Percentiles rank a stretch among this genome's conserved stretches.
These are phyloP conservation scores for Colletotrichum euphorbiae DNA, from an alignment of 2,329 filamentous ascomycete species.

Conservation along the genomic window DNA sequence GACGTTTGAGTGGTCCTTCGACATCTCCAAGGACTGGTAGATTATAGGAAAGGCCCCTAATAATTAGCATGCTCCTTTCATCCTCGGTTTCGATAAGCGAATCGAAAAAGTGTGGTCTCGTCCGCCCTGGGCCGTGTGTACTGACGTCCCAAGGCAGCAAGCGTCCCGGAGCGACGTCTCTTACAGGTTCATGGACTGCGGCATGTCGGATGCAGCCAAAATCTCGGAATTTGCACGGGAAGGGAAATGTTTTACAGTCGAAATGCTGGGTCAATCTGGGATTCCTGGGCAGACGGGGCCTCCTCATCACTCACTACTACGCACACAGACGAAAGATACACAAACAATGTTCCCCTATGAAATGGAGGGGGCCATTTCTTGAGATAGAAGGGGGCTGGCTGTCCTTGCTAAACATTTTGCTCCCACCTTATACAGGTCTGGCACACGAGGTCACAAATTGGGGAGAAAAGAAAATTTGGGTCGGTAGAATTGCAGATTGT, in stretches of 20 bases:
- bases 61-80: neutral
- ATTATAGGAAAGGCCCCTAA: slow-evolving; percentile 13
- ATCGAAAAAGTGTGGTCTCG: neutral
- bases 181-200: neutral
- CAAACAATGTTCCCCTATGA: neutral
- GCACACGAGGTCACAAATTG: slow-evolving; percentile 32
- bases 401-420: slow-evolving; percentile 14
- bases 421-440: slow-evolving; percentile 15
- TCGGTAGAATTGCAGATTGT: slow-evolving; percentile 25
- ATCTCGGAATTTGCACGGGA: neutral
- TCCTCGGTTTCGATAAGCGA: neutral
- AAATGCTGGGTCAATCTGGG: neutral
- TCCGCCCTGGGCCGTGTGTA: neutral
- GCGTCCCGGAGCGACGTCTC: neutral
- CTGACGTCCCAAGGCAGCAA: neutral
- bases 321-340: slow-evolving; percentile 1
- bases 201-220: too few species aligned
- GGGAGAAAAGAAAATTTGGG: slow-evolving; percentile 11
- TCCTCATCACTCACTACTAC: slow-evolving; percentile 14
- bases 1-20: slow-evolving; percentile 94
- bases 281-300: neutral
- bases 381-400: slow-evolving; percentile 1
- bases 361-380: neutral
- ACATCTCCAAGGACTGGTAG: slow-evolving; percentile 97
- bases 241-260: neutral